phyloP scores from a whole-genome alignment of 768 basidiomycete genomes.

The Cystofilobasidium ferigula region DNA sequence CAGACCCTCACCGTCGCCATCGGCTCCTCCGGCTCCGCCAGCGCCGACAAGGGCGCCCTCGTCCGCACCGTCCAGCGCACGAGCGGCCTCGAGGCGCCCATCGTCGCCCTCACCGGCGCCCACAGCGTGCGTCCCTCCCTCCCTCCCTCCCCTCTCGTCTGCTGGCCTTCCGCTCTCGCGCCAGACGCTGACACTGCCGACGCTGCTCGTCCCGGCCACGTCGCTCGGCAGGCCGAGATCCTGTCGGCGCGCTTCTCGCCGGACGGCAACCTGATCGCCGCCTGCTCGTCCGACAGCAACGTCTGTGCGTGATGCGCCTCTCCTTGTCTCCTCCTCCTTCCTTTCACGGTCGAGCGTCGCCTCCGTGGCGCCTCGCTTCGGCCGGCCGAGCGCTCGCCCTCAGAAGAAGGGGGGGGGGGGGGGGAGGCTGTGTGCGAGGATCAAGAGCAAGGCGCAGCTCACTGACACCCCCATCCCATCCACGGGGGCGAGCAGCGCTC shows the following conservation, averaged over 20 bases:
- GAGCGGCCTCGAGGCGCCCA: conserved; percentile 85
- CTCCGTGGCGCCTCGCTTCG: too few species aligned
- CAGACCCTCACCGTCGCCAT: conserved; percentile 40
- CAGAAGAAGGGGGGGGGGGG: too few species aligned
- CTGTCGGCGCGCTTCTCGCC: conserved; percentile 87
- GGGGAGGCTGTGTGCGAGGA: too few species aligned
- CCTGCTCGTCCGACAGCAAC: conserved; percentile 76
- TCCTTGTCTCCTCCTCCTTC: not conserved
- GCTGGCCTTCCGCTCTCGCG: not conserved
- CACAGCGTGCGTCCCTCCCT: conserved; percentile 54
- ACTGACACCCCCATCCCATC: too few species aligned
- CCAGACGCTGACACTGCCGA: not conserved
- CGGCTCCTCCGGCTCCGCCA: conserved; percentile 29
- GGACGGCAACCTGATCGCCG: conserved; percentile 84
- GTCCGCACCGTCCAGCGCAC: conserved; percentile 80
- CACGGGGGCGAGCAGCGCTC: conserved; percentile 61
- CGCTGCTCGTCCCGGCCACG: not conserved
- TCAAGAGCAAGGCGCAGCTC: conserved; percentile 2
- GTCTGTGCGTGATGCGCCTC: conserved; percentile 55
- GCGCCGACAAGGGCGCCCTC: conserved; percentile 44
- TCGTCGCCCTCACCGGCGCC: conserved; percentile 76
- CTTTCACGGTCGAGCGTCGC: too few species aligned
- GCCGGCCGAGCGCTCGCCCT: too few species aligned
- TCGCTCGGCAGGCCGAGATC: conserved; percentile 76
- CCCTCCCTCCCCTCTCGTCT: not conserved